Base-by-base conservation (phyloP, 2,329 filamentous ascomycete species). In the Pestalotiopsis fici region DNA sequence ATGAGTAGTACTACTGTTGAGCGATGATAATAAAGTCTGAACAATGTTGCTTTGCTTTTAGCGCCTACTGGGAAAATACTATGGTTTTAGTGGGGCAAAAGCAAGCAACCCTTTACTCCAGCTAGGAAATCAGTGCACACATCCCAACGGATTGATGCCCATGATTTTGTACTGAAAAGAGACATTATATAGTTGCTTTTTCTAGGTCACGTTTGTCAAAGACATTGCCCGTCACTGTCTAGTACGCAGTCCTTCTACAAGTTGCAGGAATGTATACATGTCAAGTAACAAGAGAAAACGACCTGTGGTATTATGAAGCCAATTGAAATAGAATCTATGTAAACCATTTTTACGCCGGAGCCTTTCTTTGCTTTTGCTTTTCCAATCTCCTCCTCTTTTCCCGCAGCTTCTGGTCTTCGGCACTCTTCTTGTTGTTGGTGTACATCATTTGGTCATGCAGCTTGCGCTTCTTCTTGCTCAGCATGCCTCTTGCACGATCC, bases 401-500 rank as follows among this genome's bases (percentile, higher is more conserved):
- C 73, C 95, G 88, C 78, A 99, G 83, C 82, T 91, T 93, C 84
- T 95, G 92, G 60, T 95, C 93, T 83, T 97, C 94, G 28, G 90
- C 92, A 73, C 95, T 95, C 85, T 94, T 93, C 87, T 96, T 95
- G 83, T 91, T 95, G 82, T 98, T 97, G 70, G 90, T 94, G 82
- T 97, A 97, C 77, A 94, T 87, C 93, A 99, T 99, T 85, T 98
- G 96, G 85, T 98, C 96, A 73, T 95, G 92, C 76, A 98, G 84
- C 90, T 98, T 98, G 76, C 96, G 88, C 90, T 98, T 99, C 88
- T 97, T 96, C 81, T 97, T 93, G 80, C 92, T 93, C 85, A 98
- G 91, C 96, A 99, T 99, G 84, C 97, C 96, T 89, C 97, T 98
- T 79, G 93, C 91, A 70, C 95, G 88, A 80, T 97, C 94, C 67